A percentile compares a stretch with the other conserved stretches of the same genome.
Conservation (phyloP, 305 asterid genomes). For the Petunia hybrid region DNA sequence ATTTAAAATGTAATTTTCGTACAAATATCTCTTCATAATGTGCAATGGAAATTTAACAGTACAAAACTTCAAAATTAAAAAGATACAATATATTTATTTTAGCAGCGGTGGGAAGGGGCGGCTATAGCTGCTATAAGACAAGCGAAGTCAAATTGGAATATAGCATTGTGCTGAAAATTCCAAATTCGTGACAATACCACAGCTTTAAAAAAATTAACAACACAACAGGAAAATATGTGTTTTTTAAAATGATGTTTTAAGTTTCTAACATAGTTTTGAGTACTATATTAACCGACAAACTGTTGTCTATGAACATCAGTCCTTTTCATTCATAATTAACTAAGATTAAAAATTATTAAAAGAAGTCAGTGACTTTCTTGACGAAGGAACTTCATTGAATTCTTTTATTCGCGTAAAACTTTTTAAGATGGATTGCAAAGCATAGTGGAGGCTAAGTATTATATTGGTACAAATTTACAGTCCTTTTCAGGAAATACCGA, state of each 20-base stretch:
- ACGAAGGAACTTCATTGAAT: slow-evolving; percentile 8
- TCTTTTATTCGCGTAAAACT: not conserved
- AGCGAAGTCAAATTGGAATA: slow-evolving; percentile 6
- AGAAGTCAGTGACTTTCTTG: not conserved
- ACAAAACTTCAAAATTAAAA: not conserved
- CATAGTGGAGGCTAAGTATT: not conserved
- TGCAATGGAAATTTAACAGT: not conserved
- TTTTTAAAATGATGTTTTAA: not conserved
- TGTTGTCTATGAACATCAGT: not conserved
- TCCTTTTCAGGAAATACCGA: slow-evolving; percentile 17
- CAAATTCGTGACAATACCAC: not conserved
- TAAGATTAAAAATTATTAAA: not conserved
- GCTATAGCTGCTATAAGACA: not conserved
- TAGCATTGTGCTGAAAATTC: not conserved
- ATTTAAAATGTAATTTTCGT: not conserved
- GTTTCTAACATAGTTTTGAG: not conserved
- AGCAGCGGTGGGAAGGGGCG: not conserved
- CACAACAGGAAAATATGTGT: not conserved
- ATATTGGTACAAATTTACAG: not conserved
- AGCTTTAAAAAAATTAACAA: no score
- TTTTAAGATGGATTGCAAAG: not conserved
- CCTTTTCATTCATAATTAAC: slow-evolving; percentile 11
- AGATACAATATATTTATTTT: not conserved
- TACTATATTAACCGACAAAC: not conserved
- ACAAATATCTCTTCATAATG: not conserved